A percentile compares a stretch with the other conserved stretches of the same genome.
Conservation (phyloP, 2,329 filamentous ascomycete genomes). For the Botryotinia globosa region DNA sequence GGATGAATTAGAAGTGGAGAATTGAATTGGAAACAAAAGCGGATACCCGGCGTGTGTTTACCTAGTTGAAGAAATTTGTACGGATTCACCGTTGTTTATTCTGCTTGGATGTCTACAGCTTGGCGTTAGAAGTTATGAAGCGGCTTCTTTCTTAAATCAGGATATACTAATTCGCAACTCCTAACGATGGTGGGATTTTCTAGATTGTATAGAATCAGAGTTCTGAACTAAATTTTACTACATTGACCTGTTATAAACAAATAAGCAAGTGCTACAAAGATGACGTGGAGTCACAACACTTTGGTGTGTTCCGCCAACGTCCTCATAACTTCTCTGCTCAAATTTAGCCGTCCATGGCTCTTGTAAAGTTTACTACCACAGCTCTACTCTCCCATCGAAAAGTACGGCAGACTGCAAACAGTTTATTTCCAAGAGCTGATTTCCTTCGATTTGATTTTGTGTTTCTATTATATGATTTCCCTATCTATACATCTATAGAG, state of each 20-base stretch:
- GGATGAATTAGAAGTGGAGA: constrained; percentile 21
- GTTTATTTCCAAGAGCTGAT: not conserved
- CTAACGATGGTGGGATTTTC: not conserved
- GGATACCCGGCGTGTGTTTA: constrained; percentile 12
- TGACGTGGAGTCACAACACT: not conserved
- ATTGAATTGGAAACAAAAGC: not conserved
- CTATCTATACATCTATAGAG: not conserved
- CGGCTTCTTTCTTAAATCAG: not conserved
- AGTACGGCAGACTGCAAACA: not conserved
- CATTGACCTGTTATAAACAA: not conserved
- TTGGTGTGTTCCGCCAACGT: too few species aligned
- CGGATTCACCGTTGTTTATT: not conserved
- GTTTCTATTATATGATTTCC: not conserved
- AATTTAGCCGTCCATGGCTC: not conserved
- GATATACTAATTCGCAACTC: not conserved
- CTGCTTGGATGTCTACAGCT: not conserved
- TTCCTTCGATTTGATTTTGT: not conserved
- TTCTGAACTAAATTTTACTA: not conserved
- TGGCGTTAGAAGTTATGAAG: not conserved
- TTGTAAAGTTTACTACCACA: not conserved
- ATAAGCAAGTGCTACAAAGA: constrained; percentile 4
- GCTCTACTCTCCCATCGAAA: not conserved
- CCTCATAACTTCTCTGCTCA: not conserved
- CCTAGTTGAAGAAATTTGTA: not conserved
- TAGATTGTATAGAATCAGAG: not conserved